Evolutionary conservation across 1,284 basidiomycete genomes (phyloP), one percentile per base, ranked within the genome.

Genomic region (Crepidotus sp.): DNA sequence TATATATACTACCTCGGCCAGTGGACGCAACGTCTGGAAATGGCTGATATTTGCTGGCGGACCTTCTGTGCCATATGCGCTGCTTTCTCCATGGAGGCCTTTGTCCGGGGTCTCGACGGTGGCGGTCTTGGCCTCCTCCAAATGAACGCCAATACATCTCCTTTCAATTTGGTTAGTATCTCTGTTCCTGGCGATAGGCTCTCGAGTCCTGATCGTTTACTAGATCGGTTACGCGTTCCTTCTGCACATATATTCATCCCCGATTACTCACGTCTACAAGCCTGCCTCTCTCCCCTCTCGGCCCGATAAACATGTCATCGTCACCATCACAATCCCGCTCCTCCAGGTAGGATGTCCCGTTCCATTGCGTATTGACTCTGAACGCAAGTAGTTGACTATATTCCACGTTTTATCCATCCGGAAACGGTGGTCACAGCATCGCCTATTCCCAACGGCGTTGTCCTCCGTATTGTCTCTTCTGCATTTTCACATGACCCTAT

Each of bases 151-250:
- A 74, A 70, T 44, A 68, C 72, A 4, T 72, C 77, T 1, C 79
- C 80, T 0, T 81, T 82, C 59, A 81, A 81, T 53, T 56, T 84
- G 54, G 81, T 84, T 53, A 39, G 74, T 48, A 41, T 31, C 45
- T 50, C n/a, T 36, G 21, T 4, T 26, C 18, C 35, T 36, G 24
- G 27, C n/a, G n/a, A n/a, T n/a, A n/a, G 32, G 30, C 22, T 40
- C 42, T 31, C 19, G 31, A 27, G 35, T 17, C n/a, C 43, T 45
- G 27, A 30, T 34, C 24, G 41, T 17, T 15, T 17, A 29, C 3
- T 45, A 85, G 83, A 75, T 83, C 51, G 80, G 80, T 26, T 86
- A 85, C 54, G 75, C 81, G 0, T 84, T 85, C 60, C 66, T 83
- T 31, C 60, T 86, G 13, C 79, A 85, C 52, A 71, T 83, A 6